These are phyloP conservation scores for Didymella lethalis DNA, from an alignment of 2,329 filamentous ascomycete genomes.

Conservation along the genomic window DNA sequence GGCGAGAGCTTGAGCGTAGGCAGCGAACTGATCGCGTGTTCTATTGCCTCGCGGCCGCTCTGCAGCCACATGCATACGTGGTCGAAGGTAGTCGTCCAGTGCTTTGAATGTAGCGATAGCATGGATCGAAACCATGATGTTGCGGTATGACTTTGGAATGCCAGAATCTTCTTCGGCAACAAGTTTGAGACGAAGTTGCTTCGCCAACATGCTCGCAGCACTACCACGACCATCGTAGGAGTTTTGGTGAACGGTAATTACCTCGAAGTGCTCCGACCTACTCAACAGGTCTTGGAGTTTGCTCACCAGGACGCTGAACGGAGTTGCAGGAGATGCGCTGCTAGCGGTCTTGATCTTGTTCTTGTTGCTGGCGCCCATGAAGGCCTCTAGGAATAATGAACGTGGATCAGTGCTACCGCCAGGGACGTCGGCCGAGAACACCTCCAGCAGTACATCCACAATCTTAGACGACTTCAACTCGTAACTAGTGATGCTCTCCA, in stretches of 20 bases:
- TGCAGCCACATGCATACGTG: slow-evolving; percentile 80
- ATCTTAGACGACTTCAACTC: slow-evolving; percentile 91
- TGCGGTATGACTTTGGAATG: slow-evolving; percentile 85
- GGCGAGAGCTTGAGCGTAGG: slow-evolving; percentile 77
- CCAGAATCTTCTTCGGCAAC: slow-evolving; percentile 90
- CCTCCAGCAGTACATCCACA: slow-evolving; percentile 80
- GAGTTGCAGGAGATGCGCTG: slow-evolving; percentile 75
- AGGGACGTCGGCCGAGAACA: slow-evolving; percentile 78
- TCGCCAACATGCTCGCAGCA: slow-evolving; percentile 93
- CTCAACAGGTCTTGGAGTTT: slow-evolving; percentile 97
- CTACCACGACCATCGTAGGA: slow-evolving; percentile 90
- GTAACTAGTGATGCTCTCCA: slow-evolving; percentile 94
- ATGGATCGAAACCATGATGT: slow-evolving; percentile 98
- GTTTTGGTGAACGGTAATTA: slow-evolving; percentile 93
- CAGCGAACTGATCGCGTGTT: slow-evolving; percentile 70
- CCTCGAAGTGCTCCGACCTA: slow-evolving; percentile 96
- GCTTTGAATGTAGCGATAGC: slow-evolving; percentile 98
- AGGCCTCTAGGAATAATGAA: slow-evolving; percentile 86
- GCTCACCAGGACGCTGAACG: slow-evolving; percentile 88
- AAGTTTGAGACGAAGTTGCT: slow-evolving; percentile 89
- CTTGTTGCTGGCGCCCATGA: slow-evolving; percentile 78
- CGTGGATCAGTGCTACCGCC: slow-evolving; percentile 67
- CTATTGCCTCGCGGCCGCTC: slow-evolving; percentile 74
- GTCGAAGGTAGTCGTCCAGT: slow-evolving; percentile 92
- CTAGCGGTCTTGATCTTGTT: slow-evolving; percentile 69